A percentile compares a stretch with the other conserved stretches of the same genome.
Conservation (phyloP, 2,329 filamentous ascomycete species). For the Ophiobolus disseminans region DNA sequence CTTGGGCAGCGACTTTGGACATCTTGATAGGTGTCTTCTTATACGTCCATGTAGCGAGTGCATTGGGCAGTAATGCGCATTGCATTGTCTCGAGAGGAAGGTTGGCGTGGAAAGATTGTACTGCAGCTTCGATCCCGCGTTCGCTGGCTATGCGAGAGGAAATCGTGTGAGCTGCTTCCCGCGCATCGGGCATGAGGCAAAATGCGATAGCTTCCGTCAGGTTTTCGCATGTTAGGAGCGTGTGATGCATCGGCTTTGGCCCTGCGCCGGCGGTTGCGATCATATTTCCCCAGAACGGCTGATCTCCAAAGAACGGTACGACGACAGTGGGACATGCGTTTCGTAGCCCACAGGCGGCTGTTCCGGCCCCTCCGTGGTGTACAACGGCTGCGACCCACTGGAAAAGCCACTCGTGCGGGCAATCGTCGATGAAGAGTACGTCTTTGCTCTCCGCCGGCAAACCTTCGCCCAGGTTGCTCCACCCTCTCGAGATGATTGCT, state of each 20-base stretch:
- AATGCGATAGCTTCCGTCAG: slow-evolving; percentile 32
- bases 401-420: slow-evolving; percentile 88
- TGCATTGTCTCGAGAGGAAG: slow-evolving; percentile 32
- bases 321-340: slow-evolving; percentile 78
- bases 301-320: slow-evolving; percentile 71
- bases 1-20: slow-evolving; percentile 31
- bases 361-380: slow-evolving; percentile 87
- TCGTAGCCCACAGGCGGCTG: slow-evolving; percentile 79
- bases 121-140: slow-evolving; percentile 31
- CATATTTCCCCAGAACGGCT: slow-evolving; percentile 46
- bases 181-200: slow-evolving; percentile 26
- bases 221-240: slow-evolving; percentile 32
- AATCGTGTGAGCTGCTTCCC: slow-evolving; percentile 24
- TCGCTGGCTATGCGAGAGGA: slow-evolving; percentile 31
- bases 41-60: slow-evolving; percentile 32
- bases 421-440: slow-evolving; percentile 68
- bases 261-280: slow-evolving; percentile 40
- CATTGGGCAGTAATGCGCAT: slow-evolving; percentile 28
- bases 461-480: slow-evolving; percentile 19
- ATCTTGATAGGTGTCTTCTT: slow-evolving; percentile 25
- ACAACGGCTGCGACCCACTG: slow-evolving; percentile 78
- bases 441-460: slow-evolving; percentile 24
- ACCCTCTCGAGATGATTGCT: slow-evolving; percentile 62
- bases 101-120: slow-evolving; percentile 34
- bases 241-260: slow-evolving; percentile 33